phyloP scores from a whole-genome alignment of 768 basidiomycete species.

The Lepiota brunneoincarnata region DNA sequence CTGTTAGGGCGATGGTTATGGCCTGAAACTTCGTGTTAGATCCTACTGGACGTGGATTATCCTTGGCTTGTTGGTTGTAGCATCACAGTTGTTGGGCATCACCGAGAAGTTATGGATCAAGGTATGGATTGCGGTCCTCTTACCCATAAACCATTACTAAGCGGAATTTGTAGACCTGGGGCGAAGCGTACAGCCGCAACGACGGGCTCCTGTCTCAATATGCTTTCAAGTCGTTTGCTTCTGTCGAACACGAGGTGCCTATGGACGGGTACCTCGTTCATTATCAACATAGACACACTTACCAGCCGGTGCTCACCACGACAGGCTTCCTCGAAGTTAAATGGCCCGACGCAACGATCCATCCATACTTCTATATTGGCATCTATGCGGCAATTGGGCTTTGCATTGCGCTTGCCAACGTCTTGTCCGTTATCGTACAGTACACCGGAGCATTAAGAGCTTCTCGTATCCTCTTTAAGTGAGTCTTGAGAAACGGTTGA shows the following conservation, averaged over 20 bases:
- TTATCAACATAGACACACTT: constrained; percentile 22
- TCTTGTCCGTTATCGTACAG: constrained; percentile 49
- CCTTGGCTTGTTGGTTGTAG: constrained; percentile 44
- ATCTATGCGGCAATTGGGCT: constrained; percentile 65
- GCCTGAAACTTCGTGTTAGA: constrained; percentile 25
- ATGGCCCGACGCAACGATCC: constrained; percentile 50
- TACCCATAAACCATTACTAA: neutral
- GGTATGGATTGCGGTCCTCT: constrained; percentile 27
- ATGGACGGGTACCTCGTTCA: constrained; percentile 32
- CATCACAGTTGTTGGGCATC: constrained; percentile 51
- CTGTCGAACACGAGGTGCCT: constrained; percentile 34
- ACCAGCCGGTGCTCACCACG: constrained; percentile 20
- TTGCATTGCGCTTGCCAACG: constrained; percentile 41
- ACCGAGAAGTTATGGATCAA: constrained; percentile 76
- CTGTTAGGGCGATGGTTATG: neutral
- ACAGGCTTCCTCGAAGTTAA: constrained; percentile 26
- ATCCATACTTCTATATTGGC: constrained; percentile 71
- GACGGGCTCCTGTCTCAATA: constrained; percentile 9
- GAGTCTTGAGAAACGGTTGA: constrained; percentile 8
- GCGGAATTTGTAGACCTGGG: constrained; percentile 52
- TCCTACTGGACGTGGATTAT: constrained; percentile 70
- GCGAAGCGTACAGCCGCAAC: constrained; percentile 49
- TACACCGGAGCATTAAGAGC: constrained; percentile 58
- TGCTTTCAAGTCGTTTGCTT: constrained; percentile 33
- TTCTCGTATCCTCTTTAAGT: constrained; percentile 42